Evolutionary conservation across 1,284 basidiomycete species (phyloP).

Genomic region (Ceratobasidium sp.): DNA sequence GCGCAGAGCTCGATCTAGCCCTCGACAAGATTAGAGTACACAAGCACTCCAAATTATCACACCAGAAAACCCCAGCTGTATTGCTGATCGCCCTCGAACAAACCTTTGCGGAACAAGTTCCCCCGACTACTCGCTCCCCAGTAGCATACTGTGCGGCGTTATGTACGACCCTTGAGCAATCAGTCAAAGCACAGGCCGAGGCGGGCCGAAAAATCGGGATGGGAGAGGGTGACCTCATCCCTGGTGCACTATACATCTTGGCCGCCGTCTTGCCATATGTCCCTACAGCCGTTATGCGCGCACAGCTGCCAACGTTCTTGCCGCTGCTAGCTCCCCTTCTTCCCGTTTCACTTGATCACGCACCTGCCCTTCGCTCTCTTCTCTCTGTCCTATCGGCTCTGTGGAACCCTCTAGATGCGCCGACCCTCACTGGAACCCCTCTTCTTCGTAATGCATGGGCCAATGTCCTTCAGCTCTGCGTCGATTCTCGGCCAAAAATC

Average conservation of each 20-base stretch:
- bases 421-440: conserved; percentile 70
- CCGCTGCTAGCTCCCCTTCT: conserved; percentile 82
- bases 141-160: conserved; percentile 92
- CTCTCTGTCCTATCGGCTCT: conserved; percentile 75
- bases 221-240: conserved; percentile 81
- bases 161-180: conserved; percentile 78
- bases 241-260: conserved; percentile 89
- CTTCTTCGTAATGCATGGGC: conserved; percentile 77
- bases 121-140: conserved; percentile 66
- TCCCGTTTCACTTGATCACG: conserved; percentile 59
- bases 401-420: conserved; percentile 69
- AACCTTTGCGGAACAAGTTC: conserved; percentile 76
- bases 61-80: conserved; percentile 91
- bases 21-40: conserved; percentile 90
- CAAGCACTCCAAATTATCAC: conserved; percentile 77
- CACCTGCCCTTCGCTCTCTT: conserved; percentile 75
- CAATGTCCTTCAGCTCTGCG: conserved; percentile 78
- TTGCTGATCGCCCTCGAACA: conserved; percentile 89
- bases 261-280: conserved; percentile 78
- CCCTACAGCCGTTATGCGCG: conserved; percentile 72
- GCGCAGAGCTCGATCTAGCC: conserved; percentile 50
- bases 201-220: conserved; percentile 57
- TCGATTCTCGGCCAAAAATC: conserved; percentile 93
- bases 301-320: conserved; percentile 69
- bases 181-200: conserved; percentile 63